Conservation (phyloP, 225 moss, liverwort and hornwort genomes). For the Polytrichum commune region DNA sequence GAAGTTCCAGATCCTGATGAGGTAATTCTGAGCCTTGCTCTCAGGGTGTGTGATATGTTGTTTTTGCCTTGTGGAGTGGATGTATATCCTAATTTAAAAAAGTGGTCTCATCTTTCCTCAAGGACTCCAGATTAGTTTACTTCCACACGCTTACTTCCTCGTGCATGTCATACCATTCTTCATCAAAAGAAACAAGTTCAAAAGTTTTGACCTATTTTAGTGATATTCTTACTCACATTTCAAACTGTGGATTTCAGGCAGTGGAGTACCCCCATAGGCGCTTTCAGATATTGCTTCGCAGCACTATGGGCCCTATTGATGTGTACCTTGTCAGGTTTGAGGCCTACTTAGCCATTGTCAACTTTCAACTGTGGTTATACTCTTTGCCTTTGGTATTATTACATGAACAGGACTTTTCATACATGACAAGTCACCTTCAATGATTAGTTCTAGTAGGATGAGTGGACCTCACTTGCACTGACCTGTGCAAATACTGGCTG, state of each 20-base stretch:
- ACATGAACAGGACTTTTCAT: too few species aligned
- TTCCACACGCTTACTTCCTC: neutral
- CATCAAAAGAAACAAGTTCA: neutral
- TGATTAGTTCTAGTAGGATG: too few species aligned
- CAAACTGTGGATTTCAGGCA: constrained; percentile 27
- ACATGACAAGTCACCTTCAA: too few species aligned
- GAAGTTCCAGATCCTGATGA: constrained; percentile 68
- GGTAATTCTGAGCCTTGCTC: constrained; percentile 17
- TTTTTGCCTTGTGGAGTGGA: too few species aligned
- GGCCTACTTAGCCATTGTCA: too few species aligned
- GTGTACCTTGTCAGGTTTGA: constrained; percentile 61
- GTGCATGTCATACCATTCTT: neutral
- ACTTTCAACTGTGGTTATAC: too few species aligned
- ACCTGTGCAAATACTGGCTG: too few species aligned
- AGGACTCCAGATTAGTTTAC: neutral
- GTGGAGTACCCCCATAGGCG: constrained; percentile 62
- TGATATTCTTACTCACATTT: neutral
- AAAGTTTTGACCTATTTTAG: neutral
- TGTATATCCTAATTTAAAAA: too few species aligned
- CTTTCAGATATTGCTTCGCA: constrained; percentile 55
- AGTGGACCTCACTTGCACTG: too few species aligned
- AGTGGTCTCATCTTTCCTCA: too few species aligned
- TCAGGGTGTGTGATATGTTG: neutral
- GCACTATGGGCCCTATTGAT: constrained; percentile 62
- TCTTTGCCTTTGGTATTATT: too few species aligned